Base-by-base conservation (phyloP, 1,139 yeast genomes). In the Candida frijolesensis region DNA sequence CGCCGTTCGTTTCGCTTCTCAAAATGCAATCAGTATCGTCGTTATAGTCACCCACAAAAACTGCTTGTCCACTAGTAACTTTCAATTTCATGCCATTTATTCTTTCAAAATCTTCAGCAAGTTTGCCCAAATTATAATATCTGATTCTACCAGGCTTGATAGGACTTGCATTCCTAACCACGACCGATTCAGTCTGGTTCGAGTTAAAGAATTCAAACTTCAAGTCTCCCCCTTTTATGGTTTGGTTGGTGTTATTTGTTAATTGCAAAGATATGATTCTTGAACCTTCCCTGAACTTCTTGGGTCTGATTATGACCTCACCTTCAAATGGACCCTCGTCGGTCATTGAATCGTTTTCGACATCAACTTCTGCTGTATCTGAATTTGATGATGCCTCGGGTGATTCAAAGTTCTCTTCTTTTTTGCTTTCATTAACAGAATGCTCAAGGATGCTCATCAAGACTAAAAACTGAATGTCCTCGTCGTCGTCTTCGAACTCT, bases 161-260 rank as follows among this genome's bases (percentile, higher is more conserved):
- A 15, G 62, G 59, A 46, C 60, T 63, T 1, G 73, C 70, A 51
- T 64, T 64, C 46, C 60, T 69, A 25, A 71, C 68, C 16, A 55
- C 42, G 27, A 70, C 60, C 7, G 57, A 45, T 33, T 65, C 65
- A 14, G 51, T 51, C 16, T 53, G 46, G 9, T 49, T 48, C 2
- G 49, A 53, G 42, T 59, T 56, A 47, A 47, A 56, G 54, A 72
- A 70, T 47, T 62, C 66, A 50, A 68, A 66, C 25, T 57, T 60
- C 37, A 71, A 61, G 37, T 64, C 65, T 3, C 74, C 74, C 11
- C 74, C 73, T 8, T 59, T 55, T 46, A 72, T 68, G 7, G 54
- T 44, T 41, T 51, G 57, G 4, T 52, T 42, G 1, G 74, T 64
- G 18, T 59, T 57, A 49, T 72, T 72, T 15, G 59, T 59, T 56